Percentiles rank a stretch among this genome's conserved stretches.
phyloP scores from a whole-genome alignment of 2,329 filamentous ascomycete species.

The Hymenoscyphus salicellus region DNA sequence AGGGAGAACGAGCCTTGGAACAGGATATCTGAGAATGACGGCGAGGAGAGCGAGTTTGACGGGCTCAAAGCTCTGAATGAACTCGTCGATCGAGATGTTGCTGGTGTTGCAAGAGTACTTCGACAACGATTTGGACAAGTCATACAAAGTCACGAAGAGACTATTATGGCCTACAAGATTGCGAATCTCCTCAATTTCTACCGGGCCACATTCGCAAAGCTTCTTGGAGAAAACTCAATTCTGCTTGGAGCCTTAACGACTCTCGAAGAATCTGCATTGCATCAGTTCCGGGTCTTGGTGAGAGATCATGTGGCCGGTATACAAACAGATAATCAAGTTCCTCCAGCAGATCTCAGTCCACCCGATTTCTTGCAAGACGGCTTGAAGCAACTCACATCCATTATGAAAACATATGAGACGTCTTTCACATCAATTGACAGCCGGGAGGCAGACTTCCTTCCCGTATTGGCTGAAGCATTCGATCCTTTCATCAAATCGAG shows the following conservation, averaged over 20 bases:
- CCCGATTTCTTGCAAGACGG: slow-evolving; percentile 80
- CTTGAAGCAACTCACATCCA: slow-evolving; percentile 69
- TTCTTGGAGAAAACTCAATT: slow-evolving; percentile 67
- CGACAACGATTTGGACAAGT: slow-evolving; percentile 87
- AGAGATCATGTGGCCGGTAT: slow-evolving; percentile 74
- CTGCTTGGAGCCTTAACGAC: slow-evolving; percentile 66
- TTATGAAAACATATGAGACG: slow-evolving; percentile 85
- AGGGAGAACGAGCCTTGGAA: slow-evolving; percentile 83
- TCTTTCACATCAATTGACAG: slow-evolving; percentile 63
- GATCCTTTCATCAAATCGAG: slow-evolving; percentile 82
- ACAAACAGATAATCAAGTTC: slow-evolving; percentile 67
- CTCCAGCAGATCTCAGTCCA: slow-evolving; percentile 69
- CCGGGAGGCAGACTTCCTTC: slow-evolving; percentile 67
- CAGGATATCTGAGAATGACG: slow-evolving; percentile 56
- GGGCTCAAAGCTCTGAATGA: slow-evolving; percentile 77
- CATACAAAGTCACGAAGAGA: slow-evolving; percentile 87
- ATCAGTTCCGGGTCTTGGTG: slow-evolving; percentile 78
- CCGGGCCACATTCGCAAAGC: slow-evolving; percentile 74
- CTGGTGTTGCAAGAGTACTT: slow-evolving; percentile 77
- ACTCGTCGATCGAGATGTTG: slow-evolving; percentile 81
- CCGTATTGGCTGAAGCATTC: slow-evolving; percentile 73
- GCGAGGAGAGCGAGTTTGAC: slow-evolving; percentile 64
- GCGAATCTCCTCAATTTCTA: slow-evolving; percentile 90
- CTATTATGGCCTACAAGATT: slow-evolving; percentile 83
- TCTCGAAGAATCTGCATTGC: slow-evolving; percentile 72